A percentile compares a stretch with the other conserved stretches of the same genome.
phyloP scores from a whole-genome alignment of 371 early-diverging fungal species.

The Dentiscutata heterogama region DNA sequence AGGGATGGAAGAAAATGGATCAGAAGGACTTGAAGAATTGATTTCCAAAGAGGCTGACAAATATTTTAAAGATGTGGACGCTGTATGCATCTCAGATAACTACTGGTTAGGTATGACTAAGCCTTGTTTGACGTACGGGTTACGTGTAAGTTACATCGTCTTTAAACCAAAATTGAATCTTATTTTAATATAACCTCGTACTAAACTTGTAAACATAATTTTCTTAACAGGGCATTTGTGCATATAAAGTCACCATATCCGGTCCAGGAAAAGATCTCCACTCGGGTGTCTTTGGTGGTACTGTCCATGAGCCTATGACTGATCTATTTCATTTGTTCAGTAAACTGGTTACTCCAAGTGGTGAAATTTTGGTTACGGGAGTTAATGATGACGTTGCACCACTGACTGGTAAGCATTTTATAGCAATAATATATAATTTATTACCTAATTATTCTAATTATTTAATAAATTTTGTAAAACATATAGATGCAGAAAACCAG shows the following conservation, averaged over 20 bases:
- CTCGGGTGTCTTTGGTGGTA: slow-evolving; percentile 97
- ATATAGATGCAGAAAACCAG: slow-evolving; percentile 74
- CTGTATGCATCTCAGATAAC: slow-evolving; percentile 97
- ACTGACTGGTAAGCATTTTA: slow-evolving; percentile 67
- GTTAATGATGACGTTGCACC: slow-evolving; percentile 93
- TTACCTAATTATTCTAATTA: not conserved
- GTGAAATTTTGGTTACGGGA: slow-evolving; percentile 93
- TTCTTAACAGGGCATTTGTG: slow-evolving; percentile 78
- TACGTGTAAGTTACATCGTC: slow-evolving; percentile 72
- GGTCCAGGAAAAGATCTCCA: slow-evolving; percentile 94
- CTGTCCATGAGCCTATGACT: slow-evolving; percentile 98
- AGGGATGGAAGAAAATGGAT: slow-evolving; percentile 75
- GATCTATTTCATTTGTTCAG: slow-evolving; percentile 88
- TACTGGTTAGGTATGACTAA: slow-evolving; percentile 95
- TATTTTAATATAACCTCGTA: not conserved
- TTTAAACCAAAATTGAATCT: not conserved
- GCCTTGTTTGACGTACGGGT: slow-evolving; percentile 97
- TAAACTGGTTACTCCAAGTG: slow-evolving; percentile 86
- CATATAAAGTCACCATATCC: slow-evolving; percentile 81
- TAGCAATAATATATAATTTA: slow-evolving; percentile 6
- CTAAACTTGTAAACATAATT: not conserved
- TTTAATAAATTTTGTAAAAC: not conserved
- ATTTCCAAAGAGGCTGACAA: slow-evolving; percentile 84
- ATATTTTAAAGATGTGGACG: slow-evolving; percentile 91
- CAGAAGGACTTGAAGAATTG: slow-evolving; percentile 93